phyloP scores from a whole-genome alignment of 495 filamentous ascomycete species.

The Bryoglossum gracile region DNA sequence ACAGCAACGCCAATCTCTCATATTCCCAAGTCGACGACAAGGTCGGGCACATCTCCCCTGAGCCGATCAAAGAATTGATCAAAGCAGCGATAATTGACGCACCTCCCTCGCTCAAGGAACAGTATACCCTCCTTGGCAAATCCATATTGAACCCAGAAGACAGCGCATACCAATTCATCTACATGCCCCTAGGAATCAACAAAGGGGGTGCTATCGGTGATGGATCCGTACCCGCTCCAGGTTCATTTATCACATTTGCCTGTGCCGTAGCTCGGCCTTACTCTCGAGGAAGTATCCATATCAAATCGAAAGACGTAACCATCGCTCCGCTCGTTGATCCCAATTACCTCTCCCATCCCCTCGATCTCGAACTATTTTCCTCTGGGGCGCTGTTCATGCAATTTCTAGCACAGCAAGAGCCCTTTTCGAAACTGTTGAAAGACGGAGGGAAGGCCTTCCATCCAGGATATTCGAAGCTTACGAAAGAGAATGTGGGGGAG shows the following conservation, averaged over 20 bases:
- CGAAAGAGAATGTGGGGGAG: too few relatives aligned
- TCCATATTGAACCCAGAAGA: slow-evolving; percentile 23
- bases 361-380: too few relatives aligned
- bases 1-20: slow-evolving; percentile 7
- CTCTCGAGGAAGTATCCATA: slow-evolving; percentile 49
- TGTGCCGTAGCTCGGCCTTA: slow-evolving; percentile 28
- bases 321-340: slow-evolving; percentile 41
- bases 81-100: slow-evolving; percentile 1
- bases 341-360: too few relatives aligned
- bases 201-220: background rate
- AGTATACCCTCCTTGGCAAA: slow-evolving; percentile 32
- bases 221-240: background rate
- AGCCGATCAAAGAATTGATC: background rate
- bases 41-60: background rate
- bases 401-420: too few relatives aligned
- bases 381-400: too few relatives aligned
- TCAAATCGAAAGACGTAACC: slow-evolving; percentile 30
- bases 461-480: too few relatives aligned
- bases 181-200: background rate
- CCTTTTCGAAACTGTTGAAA: too few relatives aligned
- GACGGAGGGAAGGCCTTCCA: too few relatives aligned
- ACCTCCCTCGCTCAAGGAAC: slow-evolving; percentile 10
- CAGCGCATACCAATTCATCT: background rate
- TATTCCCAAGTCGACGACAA: background rate
- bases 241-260: background rate